Evolutionary conservation across 2,329 filamentous ascomycete species (phyloP), one percentile per base, ranked within the genome.

Genomic region (Arthrobotrys conoides): DNA sequence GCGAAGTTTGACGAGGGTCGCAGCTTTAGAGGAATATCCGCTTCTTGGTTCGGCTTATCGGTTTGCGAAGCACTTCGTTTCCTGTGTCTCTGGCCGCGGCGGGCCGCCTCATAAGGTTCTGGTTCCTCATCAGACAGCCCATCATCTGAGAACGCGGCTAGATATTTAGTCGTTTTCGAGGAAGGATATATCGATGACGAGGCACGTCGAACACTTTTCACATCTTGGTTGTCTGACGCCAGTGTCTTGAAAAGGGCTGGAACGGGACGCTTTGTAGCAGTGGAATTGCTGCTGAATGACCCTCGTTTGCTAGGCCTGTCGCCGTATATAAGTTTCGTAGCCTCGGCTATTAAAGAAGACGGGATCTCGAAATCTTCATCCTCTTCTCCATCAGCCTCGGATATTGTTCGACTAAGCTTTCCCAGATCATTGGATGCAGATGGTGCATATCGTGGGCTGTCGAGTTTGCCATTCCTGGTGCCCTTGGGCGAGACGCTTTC

Each of bases 401-500:
- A 67, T 44, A 73, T 79, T 14, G 61, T 66, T 20, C 57, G 46
- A 33, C 59, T 51, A 5, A 48, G 27, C 12, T 46, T 36, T 27
- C 51, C 63, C 10, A 67, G 22, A 6, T 70, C 70, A n/a, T 66
- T 71, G 0, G 65, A 48, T 1, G 76, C 67, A 0, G 65, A 48
- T 1, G 76, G 69, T 18, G 68, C 64, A 41, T 72, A 78, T 59
- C 75, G 38, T 10, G 75, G 76, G 36, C 69, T 73, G 38, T 79
- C 76, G 4, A 67, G 36, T 33, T 79, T 75, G n/a, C 57, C 46
- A 49, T 27, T 63, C 16, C 61, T 55, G 18, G 70, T 69, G 3
- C 65, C 76, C 30, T 75, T 79, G n/a, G 76, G 76, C 12, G 76
- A 79, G 3, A 79, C 69, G 22, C 57, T 73, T 48, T 73, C 76